Conservation (phyloP, 2,329 filamentous ascomycete species). For the Hypoxylon sp. region DNA sequence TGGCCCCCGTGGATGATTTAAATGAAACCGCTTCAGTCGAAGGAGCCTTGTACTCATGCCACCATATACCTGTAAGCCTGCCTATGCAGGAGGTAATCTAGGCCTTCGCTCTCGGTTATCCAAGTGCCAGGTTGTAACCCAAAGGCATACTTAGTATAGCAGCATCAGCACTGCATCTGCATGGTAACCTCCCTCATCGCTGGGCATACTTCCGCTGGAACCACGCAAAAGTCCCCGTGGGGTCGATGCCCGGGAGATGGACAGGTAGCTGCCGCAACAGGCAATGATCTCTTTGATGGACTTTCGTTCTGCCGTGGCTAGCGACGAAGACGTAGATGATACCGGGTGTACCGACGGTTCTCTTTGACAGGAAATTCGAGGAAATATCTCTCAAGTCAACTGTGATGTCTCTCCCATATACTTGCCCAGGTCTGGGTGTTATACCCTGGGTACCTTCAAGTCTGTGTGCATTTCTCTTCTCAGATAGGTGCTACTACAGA, state of each 20-base stretch:
- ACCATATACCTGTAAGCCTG: background rate
- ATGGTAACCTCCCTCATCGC: constrained; percentile 22
- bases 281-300: constrained; percentile 21
- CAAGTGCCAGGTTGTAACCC: constrained; percentile 3
- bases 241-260: constrained; percentile 25
- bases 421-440: too few species aligned
- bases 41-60: background rate
- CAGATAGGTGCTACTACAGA: too few species aligned
- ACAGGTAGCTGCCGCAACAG: constrained; percentile 10
- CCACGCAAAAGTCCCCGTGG: constrained; percentile 24
- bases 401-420: background rate
- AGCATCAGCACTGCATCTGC: constrained; percentile 25
- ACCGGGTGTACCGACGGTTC: background rate
- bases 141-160: constrained; percentile 8
- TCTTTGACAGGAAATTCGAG: background rate
- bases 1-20: too few species aligned
- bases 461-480: too few species aligned
- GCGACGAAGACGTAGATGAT: background rate
- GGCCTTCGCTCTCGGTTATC: constrained; percentile 3
- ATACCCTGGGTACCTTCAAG: too few species aligned
- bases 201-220: constrained; percentile 12
- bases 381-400: background rate
- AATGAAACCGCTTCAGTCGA: too few species aligned
- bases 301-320: background rate
- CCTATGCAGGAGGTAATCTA: constrained; percentile 5